These are phyloP conservation scores for Nephelium lappaceum DNA, from an alignment of 345 rosid species.

Conservation along the genomic window DNA sequence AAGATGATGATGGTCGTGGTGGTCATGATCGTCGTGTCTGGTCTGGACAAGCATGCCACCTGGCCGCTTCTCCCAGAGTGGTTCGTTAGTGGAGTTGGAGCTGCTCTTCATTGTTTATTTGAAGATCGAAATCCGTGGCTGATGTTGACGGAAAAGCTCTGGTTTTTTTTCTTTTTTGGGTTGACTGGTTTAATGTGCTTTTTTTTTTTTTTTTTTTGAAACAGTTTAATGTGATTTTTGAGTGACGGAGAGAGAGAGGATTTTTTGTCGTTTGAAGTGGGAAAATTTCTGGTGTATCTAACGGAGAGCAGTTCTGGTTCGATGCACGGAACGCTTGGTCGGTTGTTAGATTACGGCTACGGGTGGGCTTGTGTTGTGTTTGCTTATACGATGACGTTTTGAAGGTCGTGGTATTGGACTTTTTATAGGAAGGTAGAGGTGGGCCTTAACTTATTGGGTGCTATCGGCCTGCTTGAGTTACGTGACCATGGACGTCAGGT, in stretches of 20 bases:
- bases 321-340: no score
- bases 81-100: conserved; percentile 24
- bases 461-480: no score
- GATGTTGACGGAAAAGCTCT: not conserved
- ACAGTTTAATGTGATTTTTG: not conserved
- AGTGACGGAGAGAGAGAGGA: not conserved
- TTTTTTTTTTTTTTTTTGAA: no score
- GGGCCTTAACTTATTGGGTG: no score
- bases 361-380: not conserved
- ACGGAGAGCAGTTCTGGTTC: no score
- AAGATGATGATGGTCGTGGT: conserved; percentile 18
- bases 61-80: conserved; percentile 49
- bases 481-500: no score
- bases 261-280: no score
- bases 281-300: no score
- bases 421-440: no score
- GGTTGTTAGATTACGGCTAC: no score
- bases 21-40: conserved; percentile 39
- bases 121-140: not conserved
- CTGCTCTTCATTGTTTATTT: not conserved
- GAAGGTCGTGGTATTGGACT: not conserved
- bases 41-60: conserved; percentile 62
- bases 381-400: not conserved
- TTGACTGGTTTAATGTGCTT: not conserved
- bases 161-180: not conserved